phyloP scores from a whole-genome alignment of 129 eudicot species.

The Calendula officinalis region DNA sequence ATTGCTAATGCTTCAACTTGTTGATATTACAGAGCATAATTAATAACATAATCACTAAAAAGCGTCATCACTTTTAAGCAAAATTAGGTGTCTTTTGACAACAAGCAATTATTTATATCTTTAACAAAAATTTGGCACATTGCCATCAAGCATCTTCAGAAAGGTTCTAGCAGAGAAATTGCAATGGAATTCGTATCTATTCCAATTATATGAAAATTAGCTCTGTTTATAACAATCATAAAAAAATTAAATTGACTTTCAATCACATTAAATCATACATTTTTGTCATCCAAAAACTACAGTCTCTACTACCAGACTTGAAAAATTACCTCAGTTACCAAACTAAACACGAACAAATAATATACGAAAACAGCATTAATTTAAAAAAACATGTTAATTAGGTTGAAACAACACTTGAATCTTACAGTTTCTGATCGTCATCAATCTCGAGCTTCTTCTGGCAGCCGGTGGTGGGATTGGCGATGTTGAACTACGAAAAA shows the following conservation, averaged over 20 bases:
- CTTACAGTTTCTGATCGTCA: slow-evolving; percentile 77
- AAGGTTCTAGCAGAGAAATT: background rate
- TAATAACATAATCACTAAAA: too few species aligned
- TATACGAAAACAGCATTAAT: background rate
- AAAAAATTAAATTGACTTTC: too few species aligned
- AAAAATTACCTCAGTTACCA: too few species aligned
- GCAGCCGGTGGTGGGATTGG: slow-evolving; percentile 82
- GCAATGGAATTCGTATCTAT: too few species aligned
- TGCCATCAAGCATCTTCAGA: background rate
- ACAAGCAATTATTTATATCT: background rate
- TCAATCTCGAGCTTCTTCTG: slow-evolving; percentile 88
- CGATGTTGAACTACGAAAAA: slow-evolving; percentile 57
- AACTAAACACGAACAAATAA: background rate
- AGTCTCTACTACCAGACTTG: too few species aligned
- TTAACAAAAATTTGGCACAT: background rate
- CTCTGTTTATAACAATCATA: too few species aligned
- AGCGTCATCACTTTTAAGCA: too few species aligned
- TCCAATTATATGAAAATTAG: too few species aligned
- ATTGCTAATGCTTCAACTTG: background rate
- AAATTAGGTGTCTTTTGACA: background rate
- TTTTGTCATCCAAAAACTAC: too few species aligned
- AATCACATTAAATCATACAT: too few species aligned
- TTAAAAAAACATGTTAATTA: background rate
- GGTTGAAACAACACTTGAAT: background rate
- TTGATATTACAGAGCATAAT: too few species aligned